Evolutionary conservation across 352 stramenopile species (phyloP).

Genomic region (Globisporangium carolinianum): DNA sequence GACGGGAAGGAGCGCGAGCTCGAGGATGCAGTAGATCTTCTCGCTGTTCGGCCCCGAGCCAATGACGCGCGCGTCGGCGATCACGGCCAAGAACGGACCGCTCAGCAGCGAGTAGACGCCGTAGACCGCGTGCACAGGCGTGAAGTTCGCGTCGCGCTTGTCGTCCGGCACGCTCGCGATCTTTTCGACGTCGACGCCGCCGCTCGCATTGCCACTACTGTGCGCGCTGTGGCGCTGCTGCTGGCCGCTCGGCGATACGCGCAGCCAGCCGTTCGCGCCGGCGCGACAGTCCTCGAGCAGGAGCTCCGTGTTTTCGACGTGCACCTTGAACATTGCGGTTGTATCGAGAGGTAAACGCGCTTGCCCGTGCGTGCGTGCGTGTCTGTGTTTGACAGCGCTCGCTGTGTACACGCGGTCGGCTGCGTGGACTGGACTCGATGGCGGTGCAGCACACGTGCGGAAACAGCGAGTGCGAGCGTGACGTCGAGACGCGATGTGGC

Average conservation of each 20-base stretch:
- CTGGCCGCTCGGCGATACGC: constrained; percentile 19
- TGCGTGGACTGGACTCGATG: too few species aligned
- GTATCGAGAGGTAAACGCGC: neutral
- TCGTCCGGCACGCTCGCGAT: constrained; percentile 40
- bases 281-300: constrained; percentile 78
- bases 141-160: constrained; percentile 20
- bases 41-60: constrained; percentile 47
- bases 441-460: neutral
- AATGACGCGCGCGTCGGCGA: constrained; percentile 53
- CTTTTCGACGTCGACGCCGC: constrained; percentile 33
- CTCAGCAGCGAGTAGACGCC: constrained; percentile 58
- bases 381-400: too few species aligned
- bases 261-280: constrained; percentile 54
- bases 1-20: constrained; percentile 44
- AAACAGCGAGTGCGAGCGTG: neutral
- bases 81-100: constrained; percentile 44
- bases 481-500: neutral
- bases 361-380: neutral
- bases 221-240: constrained; percentile 1
- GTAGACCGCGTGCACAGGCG: constrained; percentile 50
- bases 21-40: constrained; percentile 54
- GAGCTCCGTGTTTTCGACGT: constrained; percentile 57
- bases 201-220: neutral
- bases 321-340: constrained; percentile 68
- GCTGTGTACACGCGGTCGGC: too few species aligned